phyloP scores from a whole-genome alignment of 352 stramenopile genomes.

The Globisporangium paddicum region DNA sequence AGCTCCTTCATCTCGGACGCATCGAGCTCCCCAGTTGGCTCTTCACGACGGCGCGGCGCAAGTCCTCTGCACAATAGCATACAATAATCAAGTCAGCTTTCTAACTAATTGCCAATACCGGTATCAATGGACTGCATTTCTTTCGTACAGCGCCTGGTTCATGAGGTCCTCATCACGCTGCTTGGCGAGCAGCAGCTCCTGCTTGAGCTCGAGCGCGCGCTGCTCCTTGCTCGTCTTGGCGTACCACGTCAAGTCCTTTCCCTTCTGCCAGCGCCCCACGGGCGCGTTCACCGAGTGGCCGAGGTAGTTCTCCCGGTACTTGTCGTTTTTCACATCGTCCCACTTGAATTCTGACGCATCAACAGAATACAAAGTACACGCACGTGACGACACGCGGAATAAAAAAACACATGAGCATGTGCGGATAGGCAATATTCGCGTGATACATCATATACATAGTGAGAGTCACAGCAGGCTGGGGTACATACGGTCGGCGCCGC shows the following conservation, averaged over 20 bases:
- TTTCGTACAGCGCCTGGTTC: constrained; percentile 80
- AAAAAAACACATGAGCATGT: not conserved
- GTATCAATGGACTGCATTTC: not conserved
- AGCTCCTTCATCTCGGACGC: constrained; percentile 84
- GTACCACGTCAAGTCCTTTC: constrained; percentile 90
- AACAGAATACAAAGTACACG: not conserved
- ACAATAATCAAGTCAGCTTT: not conserved
- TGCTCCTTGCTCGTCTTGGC: constrained; percentile 65
- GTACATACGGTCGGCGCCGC: constrained; percentile 80
- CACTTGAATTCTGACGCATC: constrained; percentile 83
- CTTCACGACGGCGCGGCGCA: constrained; percentile 42
- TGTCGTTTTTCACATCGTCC: constrained; percentile 93
- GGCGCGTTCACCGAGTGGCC: constrained; percentile 85
- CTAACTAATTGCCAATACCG: not conserved
- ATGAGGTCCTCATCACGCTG: constrained; percentile 88
- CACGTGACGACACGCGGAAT: not conserved
- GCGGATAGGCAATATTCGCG: not conserved
- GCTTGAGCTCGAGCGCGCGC: constrained; percentile 40
- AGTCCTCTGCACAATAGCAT: constrained; percentile 39
- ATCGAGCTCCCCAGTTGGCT: constrained; percentile 49
- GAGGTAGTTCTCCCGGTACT: constrained; percentile 91
- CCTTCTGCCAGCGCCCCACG: constrained; percentile 87
- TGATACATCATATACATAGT: not conserved
- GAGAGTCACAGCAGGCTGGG: not conserved
- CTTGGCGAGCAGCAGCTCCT: constrained; percentile 69